A percentile compares a stretch with the other conserved stretches of the same genome.
Conservation (phyloP, 2,329 filamentous ascomycete species). For the Dryadomyces quercivorus region DNA sequence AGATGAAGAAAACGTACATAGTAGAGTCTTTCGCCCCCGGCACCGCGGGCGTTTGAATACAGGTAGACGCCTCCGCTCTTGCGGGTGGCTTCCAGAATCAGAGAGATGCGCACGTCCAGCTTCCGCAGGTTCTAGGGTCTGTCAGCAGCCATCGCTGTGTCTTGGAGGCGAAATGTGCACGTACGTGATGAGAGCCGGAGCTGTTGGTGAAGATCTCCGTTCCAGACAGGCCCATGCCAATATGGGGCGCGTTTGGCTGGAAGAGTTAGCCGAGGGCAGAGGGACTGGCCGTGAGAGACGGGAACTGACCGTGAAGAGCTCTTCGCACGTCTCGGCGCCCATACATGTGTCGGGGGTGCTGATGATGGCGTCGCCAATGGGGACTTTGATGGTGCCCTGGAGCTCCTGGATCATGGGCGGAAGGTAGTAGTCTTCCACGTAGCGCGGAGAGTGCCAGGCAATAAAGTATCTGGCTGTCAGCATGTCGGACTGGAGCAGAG, state of each 20-base stretch:
- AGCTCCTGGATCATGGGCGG: conserved; percentile 46
- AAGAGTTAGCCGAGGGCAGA: not conserved
- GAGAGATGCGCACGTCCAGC: conserved; percentile 46
- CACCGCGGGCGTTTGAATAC: conserved; percentile 42
- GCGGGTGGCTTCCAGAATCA: conserved; percentile 54
- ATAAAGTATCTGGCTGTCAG: conserved; percentile 35
- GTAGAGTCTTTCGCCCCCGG: conserved; percentile 42
- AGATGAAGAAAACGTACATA: conserved; percentile 20
- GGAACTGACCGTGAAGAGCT: conserved; percentile 12
- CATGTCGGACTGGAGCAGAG: no score
- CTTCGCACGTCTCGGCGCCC: conserved; percentile 24
- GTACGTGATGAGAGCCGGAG: conserved; percentile 44
- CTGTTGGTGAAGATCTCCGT: conserved; percentile 63
- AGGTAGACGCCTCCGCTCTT: conserved; percentile 29
- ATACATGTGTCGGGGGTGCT: conserved; percentile 47
- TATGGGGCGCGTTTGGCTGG: conserved; percentile 31
- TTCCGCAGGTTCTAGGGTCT: conserved; percentile 34
- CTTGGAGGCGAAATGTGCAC: not conserved
- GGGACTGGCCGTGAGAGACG: not conserved
- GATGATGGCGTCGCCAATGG: conserved; percentile 58
- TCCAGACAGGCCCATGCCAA: conserved; percentile 52
- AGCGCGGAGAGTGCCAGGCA: conserved; percentile 45
- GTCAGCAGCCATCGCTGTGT: not conserved
- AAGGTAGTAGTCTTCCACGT: conserved; percentile 53
- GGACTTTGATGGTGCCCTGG: conserved; percentile 31